These are phyloP conservation scores for Rhodotorula toruloides DNA, from an alignment of 768 basidiomycete genomes.

Conservation along the genomic window DNA sequence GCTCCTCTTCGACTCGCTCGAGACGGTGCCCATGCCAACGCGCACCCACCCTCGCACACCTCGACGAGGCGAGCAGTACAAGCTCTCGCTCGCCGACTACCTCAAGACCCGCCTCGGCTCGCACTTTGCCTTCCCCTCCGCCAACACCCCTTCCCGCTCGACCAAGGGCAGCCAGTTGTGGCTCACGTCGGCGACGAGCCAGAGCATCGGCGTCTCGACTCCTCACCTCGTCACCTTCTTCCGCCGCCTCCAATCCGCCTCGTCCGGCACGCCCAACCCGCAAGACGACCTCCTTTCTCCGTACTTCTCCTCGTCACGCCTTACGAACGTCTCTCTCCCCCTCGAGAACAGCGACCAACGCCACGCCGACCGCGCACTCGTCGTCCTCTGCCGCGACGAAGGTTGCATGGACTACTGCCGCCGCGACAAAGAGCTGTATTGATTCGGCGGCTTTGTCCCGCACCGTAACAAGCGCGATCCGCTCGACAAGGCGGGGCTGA, in stretches of 20 bases:
- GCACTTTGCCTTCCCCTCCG: conserved; percentile 15
- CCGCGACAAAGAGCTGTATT: not conserved
- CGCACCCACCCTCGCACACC: conserved; percentile 16
- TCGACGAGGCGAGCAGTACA: not conserved
- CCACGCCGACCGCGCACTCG: not conserved
- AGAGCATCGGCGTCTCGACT: not conserved
- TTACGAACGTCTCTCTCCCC: not conserved
- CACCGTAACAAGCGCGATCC: no score
- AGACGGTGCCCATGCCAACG: conserved; percentile 6
- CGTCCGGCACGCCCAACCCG: not conserved
- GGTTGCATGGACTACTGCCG: conserved; percentile 18
- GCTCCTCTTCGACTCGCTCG: conserved; percentile 11
- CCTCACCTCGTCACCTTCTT: conserved; percentile 13
- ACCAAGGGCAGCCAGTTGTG: conserved; percentile 14
- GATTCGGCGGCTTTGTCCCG: conserved; percentile 14
- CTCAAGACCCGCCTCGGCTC: conserved; percentile 24
- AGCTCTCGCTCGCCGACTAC: conserved; percentile 10
- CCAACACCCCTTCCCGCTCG: not conserved
- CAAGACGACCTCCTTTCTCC: not conserved
- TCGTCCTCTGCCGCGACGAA: conserved; percentile 11
- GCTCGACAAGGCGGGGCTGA: not conserved
- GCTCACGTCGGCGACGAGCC: conserved; percentile 15
- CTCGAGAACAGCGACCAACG: conserved; percentile 2
- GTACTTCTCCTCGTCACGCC: not conserved
- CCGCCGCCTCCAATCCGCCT: not conserved